Conservation (phyloP, 2,329 filamentous ascomycete species). For the Sphaerulina vaccinii region DNA sequence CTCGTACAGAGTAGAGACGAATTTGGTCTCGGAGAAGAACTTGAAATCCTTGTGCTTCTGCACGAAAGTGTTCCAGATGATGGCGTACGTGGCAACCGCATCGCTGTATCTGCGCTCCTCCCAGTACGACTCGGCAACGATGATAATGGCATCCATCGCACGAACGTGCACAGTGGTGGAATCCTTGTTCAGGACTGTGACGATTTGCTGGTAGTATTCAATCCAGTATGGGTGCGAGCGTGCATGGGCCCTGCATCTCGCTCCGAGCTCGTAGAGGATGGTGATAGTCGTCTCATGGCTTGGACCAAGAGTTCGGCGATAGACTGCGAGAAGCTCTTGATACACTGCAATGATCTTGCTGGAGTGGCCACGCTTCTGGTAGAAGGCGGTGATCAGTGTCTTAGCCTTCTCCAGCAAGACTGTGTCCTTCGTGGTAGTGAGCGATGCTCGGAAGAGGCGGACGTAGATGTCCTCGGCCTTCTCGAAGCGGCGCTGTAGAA, state of each 20-base stretch:
- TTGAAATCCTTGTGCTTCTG: conserved; percentile 47
- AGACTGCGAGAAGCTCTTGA: conserved; percentile 41
- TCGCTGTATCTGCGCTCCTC: conserved; percentile 46
- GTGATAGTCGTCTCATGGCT: conserved; percentile 48
- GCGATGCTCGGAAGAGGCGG: conserved; percentile 41
- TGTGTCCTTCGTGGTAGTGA: conserved; percentile 32
- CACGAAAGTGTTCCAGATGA: conserved; percentile 48
- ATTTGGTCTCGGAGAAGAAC: conserved; percentile 41
- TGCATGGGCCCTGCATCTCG: conserved; percentile 38
- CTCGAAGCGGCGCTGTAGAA: conserved; percentile 38
- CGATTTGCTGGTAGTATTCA: conserved; percentile 50
- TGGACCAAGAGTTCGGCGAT: conserved; percentile 34
- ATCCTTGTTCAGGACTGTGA: conserved; percentile 44
- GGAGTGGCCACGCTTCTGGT: conserved; percentile 41
- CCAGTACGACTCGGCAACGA: conserved; percentile 48
- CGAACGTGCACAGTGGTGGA: conserved; percentile 41
- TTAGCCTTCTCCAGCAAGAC: conserved; percentile 39
- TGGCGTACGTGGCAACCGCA: conserved; percentile 43
- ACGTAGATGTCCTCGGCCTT: conserved; percentile 42
- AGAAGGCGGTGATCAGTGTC: conserved; percentile 38
- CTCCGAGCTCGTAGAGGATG: conserved; percentile 49
- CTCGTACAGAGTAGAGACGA: conserved; percentile 45
- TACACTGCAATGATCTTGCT: conserved; percentile 39
- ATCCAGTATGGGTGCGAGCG: conserved; percentile 47
- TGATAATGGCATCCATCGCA: conserved; percentile 43